Percentiles rank a stretch among this genome's conserved stretches.
phyloP scores from a whole-genome alignment of 2,329 filamentous ascomycete genomes.

The Trichophyton mentagrophytes region DNA sequence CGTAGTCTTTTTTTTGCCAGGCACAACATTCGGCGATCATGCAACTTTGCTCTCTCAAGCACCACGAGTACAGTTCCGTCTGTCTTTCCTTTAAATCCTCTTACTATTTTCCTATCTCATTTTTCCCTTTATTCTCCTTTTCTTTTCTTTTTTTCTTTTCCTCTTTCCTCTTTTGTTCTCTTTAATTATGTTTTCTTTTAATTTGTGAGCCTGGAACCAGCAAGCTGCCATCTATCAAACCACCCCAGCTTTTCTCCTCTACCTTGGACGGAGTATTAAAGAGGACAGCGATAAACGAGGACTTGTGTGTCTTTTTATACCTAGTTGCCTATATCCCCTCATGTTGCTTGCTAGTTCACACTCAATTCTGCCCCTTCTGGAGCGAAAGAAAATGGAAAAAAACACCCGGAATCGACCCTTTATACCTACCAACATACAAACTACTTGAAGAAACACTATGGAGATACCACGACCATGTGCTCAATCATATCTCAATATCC shows the following conservation, averaged over 20 bases:
- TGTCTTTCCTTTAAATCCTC: neutral
- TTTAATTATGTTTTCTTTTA: neutral
- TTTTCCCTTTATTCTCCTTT: constrained; percentile 2
- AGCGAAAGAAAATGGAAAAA: neutral
- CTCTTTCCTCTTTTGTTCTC: neutral
- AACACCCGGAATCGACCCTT: neutral
- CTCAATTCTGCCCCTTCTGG: neutral
- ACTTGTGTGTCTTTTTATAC: neutral
- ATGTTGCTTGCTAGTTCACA: neutral
- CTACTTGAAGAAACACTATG: neutral
- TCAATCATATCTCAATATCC: neutral
- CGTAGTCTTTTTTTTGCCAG: neutral
- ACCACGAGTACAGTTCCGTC: constrained; percentile 1
- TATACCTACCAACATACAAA: neutral
- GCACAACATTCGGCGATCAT: neutral
- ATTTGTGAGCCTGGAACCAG: constrained; percentile 3
- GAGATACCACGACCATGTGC: neutral
- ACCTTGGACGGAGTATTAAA: constrained; percentile 1
- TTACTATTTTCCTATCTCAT: neutral
- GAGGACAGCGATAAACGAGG: constrained; percentile 1
- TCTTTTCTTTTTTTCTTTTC: neutral
- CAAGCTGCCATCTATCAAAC: neutral
- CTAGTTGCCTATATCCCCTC: neutral
- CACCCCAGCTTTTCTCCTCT: neutral
- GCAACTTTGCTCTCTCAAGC: neutral